These are phyloP conservation scores for Ajuga reptans DNA, from an alignment of 305 asterid genomes.

Conservation along the genomic window DNA sequence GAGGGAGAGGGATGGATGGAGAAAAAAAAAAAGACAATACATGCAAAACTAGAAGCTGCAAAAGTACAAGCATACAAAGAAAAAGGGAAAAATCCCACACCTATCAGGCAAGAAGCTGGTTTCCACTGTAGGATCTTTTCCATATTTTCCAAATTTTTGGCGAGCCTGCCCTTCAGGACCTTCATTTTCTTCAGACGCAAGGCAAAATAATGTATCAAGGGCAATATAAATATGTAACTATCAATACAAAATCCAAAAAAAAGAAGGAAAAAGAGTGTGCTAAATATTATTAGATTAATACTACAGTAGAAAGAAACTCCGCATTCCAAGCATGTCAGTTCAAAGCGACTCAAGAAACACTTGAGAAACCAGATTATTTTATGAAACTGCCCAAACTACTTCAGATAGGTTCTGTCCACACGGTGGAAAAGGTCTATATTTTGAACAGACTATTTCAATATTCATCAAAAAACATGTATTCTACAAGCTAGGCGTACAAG, in stretches of 20 bases:
- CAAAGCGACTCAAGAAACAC: neutral
- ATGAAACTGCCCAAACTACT: neutral
- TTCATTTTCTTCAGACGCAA: slow-evolving; percentile 33
- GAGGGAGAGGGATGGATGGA: no score
- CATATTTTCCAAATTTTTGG: slow-evolving; percentile 63
- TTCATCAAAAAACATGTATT: neutral
- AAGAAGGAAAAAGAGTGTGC: neutral
- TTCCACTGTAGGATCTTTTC: slow-evolving; percentile 95
- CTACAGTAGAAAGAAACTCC: neutral
- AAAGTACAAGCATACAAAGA: neutral
- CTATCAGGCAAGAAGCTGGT: slow-evolving; percentile 97
- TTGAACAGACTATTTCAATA: neutral
- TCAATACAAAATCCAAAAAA: neutral
- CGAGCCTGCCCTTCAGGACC: slow-evolving; percentile 36
- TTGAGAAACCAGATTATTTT: neutral
- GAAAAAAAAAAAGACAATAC: neutral
- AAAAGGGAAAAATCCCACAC: slow-evolving; percentile 42
- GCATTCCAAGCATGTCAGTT: neutral
- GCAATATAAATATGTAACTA: neutral
- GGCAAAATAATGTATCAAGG: slow-evolving; percentile 10
- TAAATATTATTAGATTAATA: neutral
- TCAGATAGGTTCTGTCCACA: neutral
- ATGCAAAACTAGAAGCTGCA: slow-evolving; percentile 1
- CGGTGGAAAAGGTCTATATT: neutral
- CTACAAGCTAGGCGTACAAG: neutral